Base-by-base conservation (phyloP, 768 basidiomycete species). In the Russula ochroleuca region DNA sequence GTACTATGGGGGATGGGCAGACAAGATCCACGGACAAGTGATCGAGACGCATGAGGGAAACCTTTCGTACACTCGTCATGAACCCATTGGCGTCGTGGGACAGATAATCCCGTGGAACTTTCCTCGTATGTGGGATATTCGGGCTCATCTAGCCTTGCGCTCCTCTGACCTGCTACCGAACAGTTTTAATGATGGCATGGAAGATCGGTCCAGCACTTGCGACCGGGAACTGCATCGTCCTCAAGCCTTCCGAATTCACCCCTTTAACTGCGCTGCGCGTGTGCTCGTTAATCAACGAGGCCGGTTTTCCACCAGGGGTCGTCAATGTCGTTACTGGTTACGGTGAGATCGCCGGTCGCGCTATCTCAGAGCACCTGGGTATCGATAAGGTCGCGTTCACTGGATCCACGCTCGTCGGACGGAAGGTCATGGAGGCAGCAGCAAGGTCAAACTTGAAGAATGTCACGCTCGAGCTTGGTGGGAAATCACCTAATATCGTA, bases 1-100 rank as follows among this genome's bases (percentile, higher is more conserved):
- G 38, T 96, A 95, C 76, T 98, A 89, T 69, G 91, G 85, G 47
- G 94, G 94, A 19, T 91, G 90, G 86, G 90, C 92, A 23, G 94
- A 94, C 78, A 96, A 95, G 77, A 75, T 88, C 59, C 77, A 80
- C 5, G 91, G 90, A 5, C 83, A 90, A 73, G 85, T 84, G 10
- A 85, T 92, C 72, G 90, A 93, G 77, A 83, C 73, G 67, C 74
- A 67, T 38, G 72, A 72, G 65, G 67, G 59, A 35, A 85, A 83
- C 74, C 74, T 85, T 55, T 78, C 77, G 3, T 86, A 85, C 73
- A 86, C 85, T 8, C 74, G 80, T 23, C 83, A 85, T 70, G 85
- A 86, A 71, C 86, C 86, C 5, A 75, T 83, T 66, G 82, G 83
- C 35, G 82, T 83, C 69, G 80, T 75, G 60, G 78, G 77, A 59